Evolutionary conservation across 2,329 filamentous ascomycete genomes (phyloP).

Genomic region (Cyphellophora attinorum): DNA sequence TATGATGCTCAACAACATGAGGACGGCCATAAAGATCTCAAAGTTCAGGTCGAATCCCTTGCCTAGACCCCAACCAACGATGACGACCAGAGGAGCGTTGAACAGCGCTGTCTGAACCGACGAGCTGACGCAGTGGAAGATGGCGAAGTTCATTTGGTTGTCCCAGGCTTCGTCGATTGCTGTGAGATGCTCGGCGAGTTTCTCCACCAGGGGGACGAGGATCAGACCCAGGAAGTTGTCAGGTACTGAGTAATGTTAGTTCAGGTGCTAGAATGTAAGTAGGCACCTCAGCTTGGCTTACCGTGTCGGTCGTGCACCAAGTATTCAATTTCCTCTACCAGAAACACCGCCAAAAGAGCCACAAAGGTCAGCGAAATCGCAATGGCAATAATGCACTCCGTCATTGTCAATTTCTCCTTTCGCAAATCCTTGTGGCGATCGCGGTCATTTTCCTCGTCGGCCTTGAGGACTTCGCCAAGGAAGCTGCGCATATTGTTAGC

Average conservation of each 20-base stretch:
- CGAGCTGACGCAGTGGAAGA: slow-evolving; percentile 76
- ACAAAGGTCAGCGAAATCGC: slow-evolving; percentile 57
- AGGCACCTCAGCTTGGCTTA: too few species aligned
- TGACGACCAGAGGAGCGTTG: slow-evolving; percentile 72
- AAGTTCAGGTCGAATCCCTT: slow-evolving; percentile 71
- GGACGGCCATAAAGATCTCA: slow-evolving; percentile 73
- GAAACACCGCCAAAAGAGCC: slow-evolving; percentile 60
- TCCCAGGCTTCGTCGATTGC: slow-evolving; percentile 79
- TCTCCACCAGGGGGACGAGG: slow-evolving; percentile 60
- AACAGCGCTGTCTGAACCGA: slow-evolving; percentile 84
- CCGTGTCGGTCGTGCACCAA: slow-evolving; percentile 43
- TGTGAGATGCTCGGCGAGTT: slow-evolving; percentile 75
- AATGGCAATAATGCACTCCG: slow-evolving; percentile 61
- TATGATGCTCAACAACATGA: slow-evolving; percentile 74
- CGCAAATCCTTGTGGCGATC: slow-evolving; percentile 51
- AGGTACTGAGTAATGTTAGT: too few species aligned
- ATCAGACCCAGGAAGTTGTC: slow-evolving; percentile 62
- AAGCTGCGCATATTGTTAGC: too few species aligned
- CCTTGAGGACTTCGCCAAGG: slow-evolving; percentile 63
- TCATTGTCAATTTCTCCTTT: slow-evolving; percentile 64
- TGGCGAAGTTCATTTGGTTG: slow-evolving; percentile 65
- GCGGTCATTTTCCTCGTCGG: slow-evolving; percentile 58
- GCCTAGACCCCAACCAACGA: slow-evolving; percentile 71
- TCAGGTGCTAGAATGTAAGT: too few species aligned
- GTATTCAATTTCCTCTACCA: slow-evolving; percentile 62